These are phyloP conservation scores for Meyerozyma sp. DNA, from an alignment of 1,139 yeast species.

Conservation along the genomic window DNA sequence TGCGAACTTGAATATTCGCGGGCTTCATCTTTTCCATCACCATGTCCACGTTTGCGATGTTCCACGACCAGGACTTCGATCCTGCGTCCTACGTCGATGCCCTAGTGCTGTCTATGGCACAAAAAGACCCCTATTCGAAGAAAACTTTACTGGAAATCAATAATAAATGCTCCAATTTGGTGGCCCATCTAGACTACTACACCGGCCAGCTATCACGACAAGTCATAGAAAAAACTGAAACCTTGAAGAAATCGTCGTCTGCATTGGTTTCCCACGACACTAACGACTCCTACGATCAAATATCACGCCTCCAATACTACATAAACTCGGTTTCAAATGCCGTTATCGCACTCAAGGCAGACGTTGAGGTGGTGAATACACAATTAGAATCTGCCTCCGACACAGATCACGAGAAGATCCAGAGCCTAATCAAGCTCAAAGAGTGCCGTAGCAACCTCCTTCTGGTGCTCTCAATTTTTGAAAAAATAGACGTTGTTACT, in stretches of 20 bases:
- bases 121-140: constrained; percentile 17
- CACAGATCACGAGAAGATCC: constrained; percentile 18
- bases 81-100: constrained; percentile 36
- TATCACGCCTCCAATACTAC: constrained; percentile 58
- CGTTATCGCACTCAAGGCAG: constrained; percentile 48
- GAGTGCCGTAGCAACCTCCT: neutral
- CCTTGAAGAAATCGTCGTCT: constrained; percentile 35
- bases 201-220: constrained; percentile 51
- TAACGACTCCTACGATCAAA: constrained; percentile 10
- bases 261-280: constrained; percentile 20
- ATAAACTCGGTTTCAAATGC: constrained; percentile 55
- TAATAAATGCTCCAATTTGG: constrained; percentile 30
- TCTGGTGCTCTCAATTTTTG: neutral
- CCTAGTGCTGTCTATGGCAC: constrained; percentile 22
- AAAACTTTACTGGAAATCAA: constrained; percentile 22
- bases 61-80: constrained; percentile 36
- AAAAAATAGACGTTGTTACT: neutral
- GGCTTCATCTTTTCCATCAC: constrained; percentile 12
- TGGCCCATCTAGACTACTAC: constrained; percentile 58
- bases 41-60: constrained; percentile 23
- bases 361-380: constrained; percentile 40
- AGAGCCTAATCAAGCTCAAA: constrained; percentile 7
- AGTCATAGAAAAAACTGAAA: constrained; percentile 42
- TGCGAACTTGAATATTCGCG: neutral
- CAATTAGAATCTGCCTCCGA: constrained; percentile 24